Base-by-base conservation (phyloP, 805 yeast species). In the Yarrowia deformans region DNA sequence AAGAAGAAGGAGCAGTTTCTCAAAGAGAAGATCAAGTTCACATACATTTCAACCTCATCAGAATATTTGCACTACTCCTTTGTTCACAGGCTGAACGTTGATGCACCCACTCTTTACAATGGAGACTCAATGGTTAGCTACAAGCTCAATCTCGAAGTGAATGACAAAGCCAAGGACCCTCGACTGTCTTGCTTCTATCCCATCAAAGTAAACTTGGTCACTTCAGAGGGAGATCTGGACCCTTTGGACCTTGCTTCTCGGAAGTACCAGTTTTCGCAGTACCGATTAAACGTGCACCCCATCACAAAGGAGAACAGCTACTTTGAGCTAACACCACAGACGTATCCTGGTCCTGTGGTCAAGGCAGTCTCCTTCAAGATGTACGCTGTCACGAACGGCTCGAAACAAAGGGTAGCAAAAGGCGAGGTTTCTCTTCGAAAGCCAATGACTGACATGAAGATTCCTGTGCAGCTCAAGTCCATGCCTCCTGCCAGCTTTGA, bases 121-220 rank as follows among this genome's bases (percentile, higher is more conserved):
- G 66, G 66, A 12, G 66, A 60, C 10, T 9, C 66, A 12, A 60
- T 60, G 66, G 8, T 60, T 10, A 43, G 10, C 50, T 60, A 60
- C 40, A 60, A 60, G 43, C 42, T 60, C 12, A 8, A 12, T 10
- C 50, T 60, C 3, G 42, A 43, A 16, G 40, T 60, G 2, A 45
- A 60, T 14, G 42, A 60, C 14, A 14, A 37, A 10, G 48, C 48
- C 18, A 40, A 56, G 13, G 63, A 56, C n/a, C 63, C 63, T 42
- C 45, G 63, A n/a, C 14, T 60, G 18, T 43, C 66, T 1, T 60
- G 66, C 39, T 43, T 60, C 52, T 45, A 45, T 19, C 66, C 66
- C 32, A 35, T 60, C 32, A 60, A 32, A 18, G 37, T 60, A 3
- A 18, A 18, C 12, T 8, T 42, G 32, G 5, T 7, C 1, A 34